Conservation (phyloP, 2,329 filamentous ascomycete species). For the Colletotrichum sp. region DNA sequence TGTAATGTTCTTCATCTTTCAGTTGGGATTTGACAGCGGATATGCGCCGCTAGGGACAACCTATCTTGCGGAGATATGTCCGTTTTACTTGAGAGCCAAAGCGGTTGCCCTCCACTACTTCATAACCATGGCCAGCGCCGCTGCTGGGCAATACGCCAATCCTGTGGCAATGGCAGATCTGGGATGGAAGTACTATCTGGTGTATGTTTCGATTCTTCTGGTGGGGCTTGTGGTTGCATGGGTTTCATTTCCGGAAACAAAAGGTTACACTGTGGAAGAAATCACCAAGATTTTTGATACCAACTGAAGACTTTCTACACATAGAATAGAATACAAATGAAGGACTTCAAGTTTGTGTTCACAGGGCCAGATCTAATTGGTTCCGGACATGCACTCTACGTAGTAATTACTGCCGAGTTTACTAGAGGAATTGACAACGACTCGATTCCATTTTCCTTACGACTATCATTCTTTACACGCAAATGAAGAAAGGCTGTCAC, state of each 20-base stretch:
- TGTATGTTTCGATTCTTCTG: constrained; percentile 53
- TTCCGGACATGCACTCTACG: fast-evolving
- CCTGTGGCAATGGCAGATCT: constrained; percentile 56
- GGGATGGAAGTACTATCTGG: constrained; percentile 60
- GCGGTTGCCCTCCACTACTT: constrained; percentile 43
- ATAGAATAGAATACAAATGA: not conserved
- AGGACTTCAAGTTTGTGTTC: fast-evolving
- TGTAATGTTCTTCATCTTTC: constrained; percentile 38
- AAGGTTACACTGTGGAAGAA: constrained; percentile 55
- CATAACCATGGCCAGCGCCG: constrained; percentile 28
- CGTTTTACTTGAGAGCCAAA: constrained; percentile 55
- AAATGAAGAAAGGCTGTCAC: not conserved
- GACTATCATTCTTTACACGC: not conserved
- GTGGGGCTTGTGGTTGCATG: constrained; percentile 51
- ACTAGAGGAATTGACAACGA: not conserved
- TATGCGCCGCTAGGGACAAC: constrained; percentile 55
- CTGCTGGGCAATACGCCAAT: constrained; percentile 44
- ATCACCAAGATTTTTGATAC: constrained; percentile 60
- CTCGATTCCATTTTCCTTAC: too few species aligned
- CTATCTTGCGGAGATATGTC: constrained; percentile 60
- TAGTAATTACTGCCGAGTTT: not conserved
- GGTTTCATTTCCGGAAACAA: constrained; percentile 54
- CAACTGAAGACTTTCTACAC: not conserved
- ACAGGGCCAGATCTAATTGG: not conserved
- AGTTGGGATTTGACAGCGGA: constrained; percentile 56